phyloP scores from a whole-genome alignment of 768 basidiomycete genomes.

The Suillus sp. region DNA sequence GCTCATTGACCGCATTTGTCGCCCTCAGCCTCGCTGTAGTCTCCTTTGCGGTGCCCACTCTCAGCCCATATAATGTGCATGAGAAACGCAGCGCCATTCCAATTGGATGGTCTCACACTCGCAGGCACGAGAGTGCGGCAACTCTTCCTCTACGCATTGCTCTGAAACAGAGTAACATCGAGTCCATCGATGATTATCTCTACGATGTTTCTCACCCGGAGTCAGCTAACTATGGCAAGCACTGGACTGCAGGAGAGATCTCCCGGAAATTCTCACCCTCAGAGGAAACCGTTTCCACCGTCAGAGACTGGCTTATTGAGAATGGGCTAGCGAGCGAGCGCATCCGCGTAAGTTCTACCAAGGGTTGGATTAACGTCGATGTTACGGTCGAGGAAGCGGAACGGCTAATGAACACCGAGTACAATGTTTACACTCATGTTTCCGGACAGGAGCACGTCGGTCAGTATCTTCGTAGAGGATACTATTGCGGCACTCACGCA shows the following conservation, averaged over 20 bases:
- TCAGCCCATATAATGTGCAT: constrained; percentile 36
- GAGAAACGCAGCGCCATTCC: constrained; percentile 41
- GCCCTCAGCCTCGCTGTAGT: constrained; percentile 22
- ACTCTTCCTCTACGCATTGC: constrained; percentile 33
- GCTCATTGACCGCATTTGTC: constrained; percentile 20
- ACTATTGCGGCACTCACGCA: constrained; percentile 3
- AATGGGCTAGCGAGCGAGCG: constrained; percentile 28
- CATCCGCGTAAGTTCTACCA: constrained; percentile 23
- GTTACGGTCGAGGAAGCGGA: constrained; percentile 37
- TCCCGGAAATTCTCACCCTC: constrained; percentile 32
- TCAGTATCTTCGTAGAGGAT: constrained; percentile 20
- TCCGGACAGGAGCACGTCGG: constrained; percentile 33
- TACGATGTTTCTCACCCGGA: constrained; percentile 37
- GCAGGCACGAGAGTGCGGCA: constrained; percentile 36
- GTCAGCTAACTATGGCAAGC: constrained; percentile 34
- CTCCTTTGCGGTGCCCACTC: constrained; percentile 19
- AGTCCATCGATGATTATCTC: constrained; percentile 29
- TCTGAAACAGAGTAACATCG: constrained; percentile 34
- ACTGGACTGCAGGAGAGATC: constrained; percentile 33
- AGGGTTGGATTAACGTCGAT: constrained; percentile 31
- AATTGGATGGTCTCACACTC: constrained; percentile 38
- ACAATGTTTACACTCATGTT: constrained; percentile 34
- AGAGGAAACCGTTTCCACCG: constrained; percentile 26
- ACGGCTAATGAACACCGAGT: constrained; percentile 35
- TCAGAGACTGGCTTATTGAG: constrained; percentile 30